Evolutionary conservation across 2,329 filamentous ascomycete genomes (phyloP).

Genomic region (Boeremia lycopersici): DNA sequence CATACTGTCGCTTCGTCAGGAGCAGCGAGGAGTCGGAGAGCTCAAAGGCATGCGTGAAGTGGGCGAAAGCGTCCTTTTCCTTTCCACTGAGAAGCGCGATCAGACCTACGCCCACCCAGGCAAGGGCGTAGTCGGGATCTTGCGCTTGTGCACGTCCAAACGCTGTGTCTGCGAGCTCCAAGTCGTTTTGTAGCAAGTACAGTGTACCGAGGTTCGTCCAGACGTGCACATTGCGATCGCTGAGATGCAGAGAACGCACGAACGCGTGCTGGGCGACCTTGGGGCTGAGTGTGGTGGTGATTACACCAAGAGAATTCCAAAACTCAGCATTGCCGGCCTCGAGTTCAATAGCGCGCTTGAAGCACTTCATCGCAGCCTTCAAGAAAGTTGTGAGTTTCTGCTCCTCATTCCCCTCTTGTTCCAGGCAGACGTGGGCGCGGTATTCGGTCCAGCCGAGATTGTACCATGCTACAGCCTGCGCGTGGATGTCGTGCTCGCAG

Average conservation of each 20-base stretch:
- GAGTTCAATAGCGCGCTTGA: conserved; percentile 94
- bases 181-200: conserved; percentile 82
- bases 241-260: conserved; percentile 87
- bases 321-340: conserved; percentile 95
- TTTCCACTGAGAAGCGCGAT: conserved; percentile 80
- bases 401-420: conserved; percentile 40
- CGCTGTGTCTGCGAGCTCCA: conserved; percentile 83
- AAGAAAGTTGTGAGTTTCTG: conserved; percentile 68
- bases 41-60: conserved; percentile 94
- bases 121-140: conserved; percentile 90
- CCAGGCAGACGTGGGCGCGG: conserved; percentile 73
- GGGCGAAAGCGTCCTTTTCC: conserved; percentile 74
- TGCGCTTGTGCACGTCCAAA: conserved; percentile 92
- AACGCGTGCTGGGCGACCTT: conserved; percentile 92
- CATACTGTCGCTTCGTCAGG: conserved; percentile 78
- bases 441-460: conserved; percentile 96
- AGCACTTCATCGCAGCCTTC: conserved; percentile 82
- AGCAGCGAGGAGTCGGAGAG: conserved; percentile 80
- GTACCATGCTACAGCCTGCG: conserved; percentile 95
- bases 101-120: conserved; percentile 92
- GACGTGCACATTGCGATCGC: conserved; percentile 79
- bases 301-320: conserved; percentile 94
- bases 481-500: conserved; percentile 76
- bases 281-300: conserved; percentile 83
- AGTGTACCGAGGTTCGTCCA: conserved; percentile 93